These are phyloP conservation scores for Euphorbia pulcherrima DNA, from an alignment of 345 rosid genomes.

Conservation along the genomic window DNA sequence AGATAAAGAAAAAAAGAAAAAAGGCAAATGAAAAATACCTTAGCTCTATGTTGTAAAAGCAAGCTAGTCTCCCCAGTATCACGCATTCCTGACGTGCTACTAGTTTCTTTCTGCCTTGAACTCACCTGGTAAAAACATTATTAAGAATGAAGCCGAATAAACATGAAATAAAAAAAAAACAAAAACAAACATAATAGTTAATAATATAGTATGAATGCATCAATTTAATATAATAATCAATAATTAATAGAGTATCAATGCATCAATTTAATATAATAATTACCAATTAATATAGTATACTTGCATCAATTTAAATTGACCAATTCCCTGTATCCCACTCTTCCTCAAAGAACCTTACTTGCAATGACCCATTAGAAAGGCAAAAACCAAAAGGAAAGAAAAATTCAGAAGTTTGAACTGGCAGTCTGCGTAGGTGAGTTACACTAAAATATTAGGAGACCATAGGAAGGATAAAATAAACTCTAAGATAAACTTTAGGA, in stretches of 20 bases:
- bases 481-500: too few relatives aligned
- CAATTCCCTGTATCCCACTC: neutral
- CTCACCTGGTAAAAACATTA: conserved; percentile 62
- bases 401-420: too few relatives aligned
- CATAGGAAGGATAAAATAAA: too few relatives aligned
- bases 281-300: neutral
- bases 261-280: neutral
- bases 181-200: neutral
- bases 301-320: neutral
- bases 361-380: neutral
- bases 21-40: conserved; percentile 39
- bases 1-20: neutral
- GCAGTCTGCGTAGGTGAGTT: too few relatives aligned
- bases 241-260: neutral
- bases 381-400: neutral
- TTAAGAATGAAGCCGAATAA: neutral
- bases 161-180: neutral
- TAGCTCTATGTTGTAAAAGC: conserved; percentile 81
- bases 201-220: too few relatives aligned
- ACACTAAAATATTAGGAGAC: too few relatives aligned
- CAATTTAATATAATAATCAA: too few relatives aligned
- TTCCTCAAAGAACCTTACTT: conserved; percentile 4
- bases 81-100: conserved; percentile 94
- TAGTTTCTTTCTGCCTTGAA: conserved; percentile 85
- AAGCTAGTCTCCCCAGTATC: conserved; percentile 89